A percentile compares a stretch with the other conserved stretches of the same genome.
These are phyloP conservation scores for Cavenderia fasciculata DNA, from an alignment of 78 protist species.

Conservation along the genomic window DNA sequence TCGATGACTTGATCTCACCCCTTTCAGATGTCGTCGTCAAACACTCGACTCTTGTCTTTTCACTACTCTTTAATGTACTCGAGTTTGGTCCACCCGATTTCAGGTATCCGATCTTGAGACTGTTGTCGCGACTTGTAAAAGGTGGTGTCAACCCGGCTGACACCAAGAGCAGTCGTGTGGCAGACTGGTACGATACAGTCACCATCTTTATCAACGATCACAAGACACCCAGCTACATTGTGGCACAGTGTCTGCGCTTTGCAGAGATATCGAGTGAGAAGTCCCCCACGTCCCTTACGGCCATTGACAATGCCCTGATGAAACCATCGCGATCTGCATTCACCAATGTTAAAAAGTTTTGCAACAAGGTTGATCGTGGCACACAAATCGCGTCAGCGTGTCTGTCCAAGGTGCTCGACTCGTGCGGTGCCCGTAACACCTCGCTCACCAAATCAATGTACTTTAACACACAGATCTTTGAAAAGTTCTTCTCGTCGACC, in stretches of 20 bases:
- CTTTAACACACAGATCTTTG: conserved; percentile 65
- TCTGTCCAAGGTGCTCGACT: conserved; percentile 38
- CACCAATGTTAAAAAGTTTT: conserved; percentile 21
- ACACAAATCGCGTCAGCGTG: conserved; percentile 10
- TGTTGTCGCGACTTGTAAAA: conserved; percentile 33
- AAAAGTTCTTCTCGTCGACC: conserved; percentile 49
- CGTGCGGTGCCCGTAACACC: neutral
- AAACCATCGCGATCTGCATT: conserved; percentile 22
- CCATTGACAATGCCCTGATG: conserved; percentile 59
- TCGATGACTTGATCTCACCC: conserved; percentile 7
- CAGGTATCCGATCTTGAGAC: conserved; percentile 50
- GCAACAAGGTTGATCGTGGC: conserved; percentile 63
- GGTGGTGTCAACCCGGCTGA: conserved; percentile 74
- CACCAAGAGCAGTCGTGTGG: conserved; percentile 27
- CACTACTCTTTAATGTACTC: conserved; percentile 39
- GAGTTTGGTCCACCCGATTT: conserved; percentile 55
- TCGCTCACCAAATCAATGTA: conserved; percentile 54
- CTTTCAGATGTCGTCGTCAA: conserved; percentile 33
- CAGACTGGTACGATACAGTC: conserved; percentile 68
- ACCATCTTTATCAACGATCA: conserved; percentile 57
- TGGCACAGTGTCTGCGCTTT: conserved; percentile 42
- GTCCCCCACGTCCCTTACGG: conserved; percentile 26
- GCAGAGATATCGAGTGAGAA: conserved; percentile 40
- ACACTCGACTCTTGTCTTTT: conserved; percentile 24
- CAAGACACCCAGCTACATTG: conserved; percentile 57